A percentile compares a stretch with the other conserved stretches of the same genome.
phyloP scores from a whole-genome alignment of 371 early-diverging fungal species.

The Nematocida ironsii region DNA sequence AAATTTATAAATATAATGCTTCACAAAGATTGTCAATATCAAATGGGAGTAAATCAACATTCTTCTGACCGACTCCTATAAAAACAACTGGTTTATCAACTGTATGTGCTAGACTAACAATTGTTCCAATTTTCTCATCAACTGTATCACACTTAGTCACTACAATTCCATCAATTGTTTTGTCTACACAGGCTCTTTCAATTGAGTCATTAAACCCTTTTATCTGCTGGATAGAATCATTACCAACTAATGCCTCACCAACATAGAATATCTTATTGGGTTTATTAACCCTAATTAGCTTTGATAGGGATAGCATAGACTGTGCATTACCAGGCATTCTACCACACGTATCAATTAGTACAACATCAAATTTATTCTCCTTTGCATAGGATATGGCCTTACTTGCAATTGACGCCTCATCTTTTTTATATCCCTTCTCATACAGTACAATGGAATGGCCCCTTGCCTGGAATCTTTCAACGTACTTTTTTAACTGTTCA shows the following conservation, averaged over 20 bases:
- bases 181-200: constrained; percentile 74
- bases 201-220: constrained; percentile 91
- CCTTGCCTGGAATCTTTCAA: constrained; percentile 77
- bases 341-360: constrained; percentile 96
- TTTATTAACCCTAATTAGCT: constrained; percentile 80
- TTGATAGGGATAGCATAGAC: constrained; percentile 85
- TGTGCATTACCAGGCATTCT: constrained; percentile 98
- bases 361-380: constrained; percentile 81
- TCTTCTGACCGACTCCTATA: constrained; percentile 97
- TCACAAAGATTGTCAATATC: constrained; percentile 38
- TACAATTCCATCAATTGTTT: constrained; percentile 91
- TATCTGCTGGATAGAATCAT: constrained; percentile 91
- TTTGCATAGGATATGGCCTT: constrained; percentile 82
- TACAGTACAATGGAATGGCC: constrained; percentile 83
- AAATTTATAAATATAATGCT: constrained; percentile 9
- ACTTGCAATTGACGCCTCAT: constrained; percentile 92
- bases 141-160: constrained; percentile 96
- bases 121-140: constrained; percentile 82
- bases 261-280: constrained; percentile 97
- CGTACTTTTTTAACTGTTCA: constrained; percentile 90
- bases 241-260: constrained; percentile 96
- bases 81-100: constrained; percentile 95
- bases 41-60: constrained; percentile 77
- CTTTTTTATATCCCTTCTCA: constrained; percentile 96
- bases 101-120: constrained; percentile 72